These are phyloP conservation scores for Vanrija sp. DNA, from an alignment of 1,284 basidiomycete species.

Conservation along the genomic window DNA sequence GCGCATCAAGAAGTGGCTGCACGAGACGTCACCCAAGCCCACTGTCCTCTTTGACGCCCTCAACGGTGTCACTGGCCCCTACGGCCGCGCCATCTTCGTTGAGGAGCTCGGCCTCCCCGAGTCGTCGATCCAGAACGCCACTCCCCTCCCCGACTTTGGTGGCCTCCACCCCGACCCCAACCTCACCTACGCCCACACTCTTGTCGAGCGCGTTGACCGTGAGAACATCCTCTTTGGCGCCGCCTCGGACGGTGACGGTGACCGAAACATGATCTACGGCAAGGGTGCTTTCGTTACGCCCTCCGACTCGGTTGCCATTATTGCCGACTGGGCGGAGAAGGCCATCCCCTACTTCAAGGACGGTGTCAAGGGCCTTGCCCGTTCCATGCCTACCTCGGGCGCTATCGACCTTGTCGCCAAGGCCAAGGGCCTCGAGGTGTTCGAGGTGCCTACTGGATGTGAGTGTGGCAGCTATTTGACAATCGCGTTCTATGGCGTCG, in stretches of 20 bases:
- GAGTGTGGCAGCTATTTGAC: conserved; percentile 28
- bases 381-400: conserved; percentile 95
- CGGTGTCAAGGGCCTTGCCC: conserved; percentile 90
- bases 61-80: conserved; percentile 96
- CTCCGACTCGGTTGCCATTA: conserved; percentile 95
- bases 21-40: conserved; percentile 59
- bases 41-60: conserved; percentile 93
- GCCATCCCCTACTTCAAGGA: conserved; percentile 92
- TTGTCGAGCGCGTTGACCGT: conserved; percentile 88
- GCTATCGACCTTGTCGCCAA: conserved; percentile 96
- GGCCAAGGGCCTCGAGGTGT: conserved; percentile 87
- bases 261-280: conserved; percentile 99
- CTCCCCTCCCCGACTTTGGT: conserved; percentile 89
- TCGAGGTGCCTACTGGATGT: conserved; percentile 92
- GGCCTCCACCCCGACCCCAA: conserved; percentile 98
- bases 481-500: background rate
- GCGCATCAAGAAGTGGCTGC: conserved; percentile 86
- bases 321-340: conserved; percentile 91
- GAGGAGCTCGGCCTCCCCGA: conserved; percentile 75
- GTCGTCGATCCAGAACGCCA: conserved; percentile 83
- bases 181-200: conserved; percentile 91
- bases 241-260: conserved; percentile 94
- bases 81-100: conserved; percentile 85
- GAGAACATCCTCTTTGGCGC: conserved; percentile 89
- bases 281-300: conserved; percentile 97